phyloP scores from a whole-genome alignment of 352 stramenopile species.

The Phytophthora sansomeana region DNA sequence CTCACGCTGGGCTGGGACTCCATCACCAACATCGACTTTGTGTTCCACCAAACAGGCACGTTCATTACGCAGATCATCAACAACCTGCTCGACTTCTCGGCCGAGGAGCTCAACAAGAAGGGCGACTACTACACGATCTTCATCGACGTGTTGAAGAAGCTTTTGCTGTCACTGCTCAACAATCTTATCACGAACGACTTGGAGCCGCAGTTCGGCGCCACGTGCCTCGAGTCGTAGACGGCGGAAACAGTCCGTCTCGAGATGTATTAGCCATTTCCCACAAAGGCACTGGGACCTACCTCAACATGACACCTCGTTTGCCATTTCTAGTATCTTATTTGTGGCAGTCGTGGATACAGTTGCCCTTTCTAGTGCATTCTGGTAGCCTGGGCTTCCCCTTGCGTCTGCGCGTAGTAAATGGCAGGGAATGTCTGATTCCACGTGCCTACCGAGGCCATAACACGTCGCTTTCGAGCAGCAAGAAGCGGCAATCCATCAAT shows the following conservation, averaged over 20 bases:
- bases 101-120: slow-evolving; percentile 75
- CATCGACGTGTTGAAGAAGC: no score
- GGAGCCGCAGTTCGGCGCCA: no score
- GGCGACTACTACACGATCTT: no score
- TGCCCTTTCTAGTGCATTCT: slow-evolving; percentile 24
- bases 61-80: slow-evolving; percentile 56
- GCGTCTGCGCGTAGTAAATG: slow-evolving; percentile 30
- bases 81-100: no score
- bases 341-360: slow-evolving; percentile 13
- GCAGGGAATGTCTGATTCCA: slow-evolving; percentile 31
- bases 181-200: no score
- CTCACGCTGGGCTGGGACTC: slow-evolving; percentile 52
- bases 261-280: background rate
- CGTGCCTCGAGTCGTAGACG: slow-evolving; percentile 30
- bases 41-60: slow-evolving; percentile 47
- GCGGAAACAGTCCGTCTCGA: background rate
- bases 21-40: slow-evolving; percentile 61
- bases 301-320: slow-evolving; percentile 15
- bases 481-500: slow-evolving; percentile 25
- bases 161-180: no score
- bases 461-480: slow-evolving; percentile 35
- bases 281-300: slow-evolving; percentile 11
- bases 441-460: slow-evolving; percentile 27
- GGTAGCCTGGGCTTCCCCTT: slow-evolving; percentile 22
- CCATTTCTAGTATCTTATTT: slow-evolving; percentile 37